Evolutionary conservation across 2,329 filamentous ascomycete species (phyloP).

Genomic region (Calonectria pauciramosa): DNA sequence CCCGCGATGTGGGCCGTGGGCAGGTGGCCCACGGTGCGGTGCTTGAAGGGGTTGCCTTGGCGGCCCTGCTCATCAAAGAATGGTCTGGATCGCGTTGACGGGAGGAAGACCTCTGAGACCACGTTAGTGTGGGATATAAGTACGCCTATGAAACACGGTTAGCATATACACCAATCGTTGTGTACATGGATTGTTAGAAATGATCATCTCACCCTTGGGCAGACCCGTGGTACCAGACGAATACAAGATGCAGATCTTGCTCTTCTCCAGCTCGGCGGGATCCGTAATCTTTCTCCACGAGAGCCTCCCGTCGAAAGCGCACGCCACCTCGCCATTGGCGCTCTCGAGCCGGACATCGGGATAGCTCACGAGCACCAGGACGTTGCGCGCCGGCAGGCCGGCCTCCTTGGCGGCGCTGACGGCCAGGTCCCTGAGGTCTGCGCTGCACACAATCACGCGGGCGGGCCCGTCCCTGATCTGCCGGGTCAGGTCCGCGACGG

Average conservation of each 20-base stretch:
- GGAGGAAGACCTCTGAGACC: slow-evolving; percentile 53
- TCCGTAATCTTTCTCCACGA: slow-evolving; percentile 70
- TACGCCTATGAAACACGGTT: slow-evolving; percentile 48
- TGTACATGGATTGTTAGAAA: background rate
- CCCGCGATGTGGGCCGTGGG: slow-evolving; percentile 63
- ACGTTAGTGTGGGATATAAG: slow-evolving; percentile 60
- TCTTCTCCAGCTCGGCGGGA: slow-evolving; percentile 55
- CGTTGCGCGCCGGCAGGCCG: slow-evolving; percentile 58
- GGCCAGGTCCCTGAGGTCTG: slow-evolving; percentile 61
- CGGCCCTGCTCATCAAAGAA: slow-evolving; percentile 45
- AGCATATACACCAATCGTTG: background rate
- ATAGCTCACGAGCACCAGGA: slow-evolving; percentile 64
- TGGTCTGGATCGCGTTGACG: slow-evolving; percentile 46
- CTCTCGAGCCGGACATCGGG: slow-evolving; percentile 45
- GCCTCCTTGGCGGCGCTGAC: slow-evolving; percentile 62
- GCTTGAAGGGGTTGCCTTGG: slow-evolving; percentile 44
- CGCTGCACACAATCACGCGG: slow-evolving; percentile 60
- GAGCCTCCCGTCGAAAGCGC: slow-evolving; percentile 53
- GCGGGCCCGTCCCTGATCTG: slow-evolving; percentile 56
- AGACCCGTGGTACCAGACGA: slow-evolving; percentile 64
- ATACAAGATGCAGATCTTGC: slow-evolving; percentile 59
- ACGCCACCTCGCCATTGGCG: slow-evolving; percentile 39
- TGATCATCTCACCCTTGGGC: slow-evolving; percentile 60
- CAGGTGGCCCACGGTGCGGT: slow-evolving; percentile 57
- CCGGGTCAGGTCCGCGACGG: slow-evolving; percentile 63